phyloP scores from a whole-genome alignment of 2,329 filamentous ascomycete genomes.

The Xylariaceae sp. region DNA sequence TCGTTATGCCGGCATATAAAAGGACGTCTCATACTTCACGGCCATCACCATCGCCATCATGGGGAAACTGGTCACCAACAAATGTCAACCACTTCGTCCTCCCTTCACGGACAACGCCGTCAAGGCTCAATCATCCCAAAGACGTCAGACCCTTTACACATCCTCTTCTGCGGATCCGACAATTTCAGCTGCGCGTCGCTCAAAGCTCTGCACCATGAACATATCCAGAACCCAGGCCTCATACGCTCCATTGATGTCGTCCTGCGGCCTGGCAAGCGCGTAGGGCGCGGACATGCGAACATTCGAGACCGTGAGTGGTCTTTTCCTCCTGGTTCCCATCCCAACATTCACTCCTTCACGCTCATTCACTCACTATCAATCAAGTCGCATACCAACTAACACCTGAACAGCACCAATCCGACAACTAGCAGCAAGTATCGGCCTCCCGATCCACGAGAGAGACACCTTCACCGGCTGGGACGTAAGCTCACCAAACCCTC shows the following conservation, averaged over 20 bases:
- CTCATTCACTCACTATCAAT: neutral
- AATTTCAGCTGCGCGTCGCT: constrained; percentile 80
- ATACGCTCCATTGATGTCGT: constrained; percentile 82
- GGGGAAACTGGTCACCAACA: neutral
- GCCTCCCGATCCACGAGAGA: constrained; percentile 66
- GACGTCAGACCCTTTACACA: constrained; percentile 61
- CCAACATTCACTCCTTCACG: neutral
- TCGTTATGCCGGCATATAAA: neutral
- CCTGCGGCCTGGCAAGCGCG: constrained; percentile 72
- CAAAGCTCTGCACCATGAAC: constrained; percentile 61
- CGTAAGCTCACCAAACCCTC: constrained; percentile 42
- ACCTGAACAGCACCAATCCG: constrained; percentile 65
- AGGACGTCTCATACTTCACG: neutral
- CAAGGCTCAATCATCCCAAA: neutral
- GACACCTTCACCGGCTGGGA: constrained; percentile 82
- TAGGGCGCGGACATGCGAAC: constrained; percentile 68
- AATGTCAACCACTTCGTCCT: neutral
- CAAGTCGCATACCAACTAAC: constrained; percentile 10
- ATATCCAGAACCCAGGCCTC: constrained; percentile 45
- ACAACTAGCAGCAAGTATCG: constrained; percentile 57
- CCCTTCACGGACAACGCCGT: neutral
- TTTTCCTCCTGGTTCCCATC: neutral
- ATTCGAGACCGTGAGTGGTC: constrained; percentile 56
- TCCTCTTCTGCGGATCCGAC: constrained; percentile 94
- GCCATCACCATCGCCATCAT: neutral